Evolutionary conservation across 495 filamentous ascomycete species (phyloP), one percentile per base, ranked within the genome.

Genomic region (Penicilliopsis zonata): DNA sequence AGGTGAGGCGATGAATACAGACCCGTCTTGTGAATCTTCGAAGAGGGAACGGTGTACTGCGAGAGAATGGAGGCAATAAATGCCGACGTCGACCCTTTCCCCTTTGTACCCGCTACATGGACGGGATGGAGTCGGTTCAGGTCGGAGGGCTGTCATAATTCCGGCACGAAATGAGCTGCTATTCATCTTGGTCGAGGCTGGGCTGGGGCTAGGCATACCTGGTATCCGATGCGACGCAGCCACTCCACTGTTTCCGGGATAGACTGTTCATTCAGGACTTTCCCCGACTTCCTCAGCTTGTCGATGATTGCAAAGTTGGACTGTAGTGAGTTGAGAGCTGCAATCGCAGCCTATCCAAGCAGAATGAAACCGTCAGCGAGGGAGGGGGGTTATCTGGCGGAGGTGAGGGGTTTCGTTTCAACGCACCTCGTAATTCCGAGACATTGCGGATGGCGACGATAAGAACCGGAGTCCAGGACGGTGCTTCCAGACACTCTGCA

Each of bases 91-190:
- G 61, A 61, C 26, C 87, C 87, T 59, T 95, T 95, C 36, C 87
- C 87, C 61, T 95, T 95, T 9, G 86, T 94, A 23, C 87, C 87
- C 9, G 86, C 80, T 13, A 95, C 76, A 47, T 95, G 87, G 9
- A 93, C 59, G 18, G 75, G 63, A 41, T 86, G 86, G 21, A 95
- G 58, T 3, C 60, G 61, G 40, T 82, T 69, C 34, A 95, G 70
- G 50, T 94, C 86, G 14, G 62, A 66, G n/a, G 78, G 70, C 80
- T 81, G 49, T 26, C 25, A 3, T 5, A 13, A 13, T 18, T 12
- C 12, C 10, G 18, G 9, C 9, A 19, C 2, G 4, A 33, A 14
- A 9, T 30, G 20, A 23, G 7, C 22, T 13, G 19, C 12, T 4
- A 4, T 27, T 27, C 25, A 5, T 18, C 15, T 23, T 35, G 34